Evolutionary conservation across 2,329 filamentous ascomycete species (phyloP).

Genomic region (Chrysosporium keratinophilum): DNA sequence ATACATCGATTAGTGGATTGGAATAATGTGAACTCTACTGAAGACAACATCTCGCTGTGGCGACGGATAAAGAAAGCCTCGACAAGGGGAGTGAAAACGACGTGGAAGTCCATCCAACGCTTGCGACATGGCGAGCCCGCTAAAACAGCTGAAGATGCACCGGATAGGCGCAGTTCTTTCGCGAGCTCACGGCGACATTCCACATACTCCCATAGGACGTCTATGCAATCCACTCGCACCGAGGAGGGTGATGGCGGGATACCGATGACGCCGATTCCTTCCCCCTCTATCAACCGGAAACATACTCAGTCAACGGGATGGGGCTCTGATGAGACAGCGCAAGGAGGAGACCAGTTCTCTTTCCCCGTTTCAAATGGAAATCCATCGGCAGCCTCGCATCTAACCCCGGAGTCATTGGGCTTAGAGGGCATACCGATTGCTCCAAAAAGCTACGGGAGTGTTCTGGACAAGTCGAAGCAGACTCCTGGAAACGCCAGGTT

Average conservation of each 20-base stretch:
- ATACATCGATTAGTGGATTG: conserved; percentile 82
- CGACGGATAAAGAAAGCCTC: conserved; percentile 82
- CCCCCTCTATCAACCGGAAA: conserved; percentile 40
- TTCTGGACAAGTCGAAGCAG: conserved; percentile 63
- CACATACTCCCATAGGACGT: conserved; percentile 44
- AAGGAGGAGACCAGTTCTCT: background rate
- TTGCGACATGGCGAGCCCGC: conserved; percentile 40
- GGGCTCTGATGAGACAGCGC: background rate
- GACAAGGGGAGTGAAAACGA: conserved; percentile 51
- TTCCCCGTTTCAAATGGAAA: background rate
- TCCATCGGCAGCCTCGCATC: background rate
- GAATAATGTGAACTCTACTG: conserved; percentile 85
- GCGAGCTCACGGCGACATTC: conserved; percentile 44
- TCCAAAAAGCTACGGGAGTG: conserved; percentile 48
- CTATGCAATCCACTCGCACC: conserved; percentile 41
- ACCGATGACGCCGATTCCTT: conserved; percentile 91
- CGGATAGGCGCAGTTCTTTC: conserved; percentile 50
- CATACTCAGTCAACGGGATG: background rate
- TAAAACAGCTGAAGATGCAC: conserved; percentile 36
- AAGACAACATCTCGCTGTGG: conserved; percentile 78
- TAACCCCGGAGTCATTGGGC: conserved; percentile 3
- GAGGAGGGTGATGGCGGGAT: conserved; percentile 54
- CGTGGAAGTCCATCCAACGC: conserved; percentile 43
- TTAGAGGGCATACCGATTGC: conserved; percentile 12
- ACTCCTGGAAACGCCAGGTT: conserved; percentile 66